A percentile compares a stretch with the other conserved stretches of the same genome.
phyloP scores from a whole-genome alignment of 2,329 filamentous ascomycete species.

The Bipolaris gigantea region DNA sequence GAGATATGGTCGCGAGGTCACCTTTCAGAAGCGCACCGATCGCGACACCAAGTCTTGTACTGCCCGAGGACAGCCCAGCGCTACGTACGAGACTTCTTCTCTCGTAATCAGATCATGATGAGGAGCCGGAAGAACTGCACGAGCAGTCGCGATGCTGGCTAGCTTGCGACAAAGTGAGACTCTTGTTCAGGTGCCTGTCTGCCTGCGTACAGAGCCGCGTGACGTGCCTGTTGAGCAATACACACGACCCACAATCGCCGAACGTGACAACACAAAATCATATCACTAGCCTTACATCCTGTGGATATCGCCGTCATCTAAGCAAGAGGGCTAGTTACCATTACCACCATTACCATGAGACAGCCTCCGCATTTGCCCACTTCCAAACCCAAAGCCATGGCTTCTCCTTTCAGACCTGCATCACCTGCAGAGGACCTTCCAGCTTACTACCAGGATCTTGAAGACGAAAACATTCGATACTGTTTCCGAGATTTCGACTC shows the following conservation, averaged over 20 bases:
- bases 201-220: conserved; percentile 22
- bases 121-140: conserved; percentile 2
- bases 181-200: conserved; percentile 22
- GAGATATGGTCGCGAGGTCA: neutral
- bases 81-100: neutral
- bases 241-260: conserved; percentile 20
- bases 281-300: conserved; percentile 16
- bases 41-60: neutral
- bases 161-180: conserved; percentile 22
- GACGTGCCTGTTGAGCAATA: conserved; percentile 27
- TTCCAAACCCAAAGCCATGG: conserved; percentile 21
- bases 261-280: conserved; percentile 31
- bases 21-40: neutral
- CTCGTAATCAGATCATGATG: neutral
- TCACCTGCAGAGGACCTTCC: conserved; percentile 37
- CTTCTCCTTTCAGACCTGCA: conserved; percentile 31
- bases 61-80: neutral
- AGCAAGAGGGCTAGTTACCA: conserved; percentile 3
- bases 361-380: neutral
- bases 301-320: conserved; percentile 3
- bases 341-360: neutral
- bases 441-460: conserved; percentile 39
- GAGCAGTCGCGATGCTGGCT: conserved; percentile 3
- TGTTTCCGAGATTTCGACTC: conserved; percentile 60
- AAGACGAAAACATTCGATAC: conserved; percentile 37